phyloP scores from a whole-genome alignment of 192 early-diverging fungal genomes.

The Backusella tuberculispora region DNA sequence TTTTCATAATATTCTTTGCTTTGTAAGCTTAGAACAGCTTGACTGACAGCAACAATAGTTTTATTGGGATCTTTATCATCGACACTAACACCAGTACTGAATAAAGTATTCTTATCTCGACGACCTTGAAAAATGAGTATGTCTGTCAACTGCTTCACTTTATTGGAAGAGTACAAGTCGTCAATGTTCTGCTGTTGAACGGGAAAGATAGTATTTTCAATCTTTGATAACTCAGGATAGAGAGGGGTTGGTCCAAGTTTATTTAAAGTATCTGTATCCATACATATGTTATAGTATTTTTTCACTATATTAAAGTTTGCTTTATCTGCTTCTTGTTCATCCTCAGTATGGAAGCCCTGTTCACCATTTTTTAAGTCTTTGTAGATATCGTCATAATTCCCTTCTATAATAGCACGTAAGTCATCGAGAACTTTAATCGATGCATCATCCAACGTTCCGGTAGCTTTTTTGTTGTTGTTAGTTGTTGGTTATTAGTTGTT shows the following conservation, averaged over 20 bases:
- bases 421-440: conserved; percentile 38
- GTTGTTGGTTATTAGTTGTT: too few relatives aligned
- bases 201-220: conserved; percentile 36
- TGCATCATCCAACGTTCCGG: conserved; percentile 29
- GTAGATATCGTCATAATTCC: conserved; percentile 37
- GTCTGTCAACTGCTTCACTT: not conserved
- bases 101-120: conserved; percentile 36
- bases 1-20: conserved; percentile 68
- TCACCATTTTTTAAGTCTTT: not conserved
- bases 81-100: conserved; percentile 49
- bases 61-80: conserved; percentile 63
- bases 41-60: conserved; percentile 50
- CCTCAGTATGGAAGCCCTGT: conserved; percentile 30
- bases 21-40: conserved; percentile 58
- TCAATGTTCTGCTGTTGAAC: not conserved
- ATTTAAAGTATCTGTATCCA: conserved; percentile 48
- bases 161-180: not conserved
- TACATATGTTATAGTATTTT: conserved; percentile 57
- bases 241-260: conserved; percentile 46
- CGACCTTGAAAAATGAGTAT: not conserved
- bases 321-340: conserved; percentile 45
- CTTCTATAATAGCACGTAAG: conserved; percentile 53
- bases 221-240: conserved; percentile 35
- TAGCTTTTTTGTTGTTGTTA: not conserved
- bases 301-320: conserved; percentile 60